Evolutionary conservation across 495 filamentous ascomycete genomes (phyloP).

Genomic region (Penicillium diatomitis): DNA sequence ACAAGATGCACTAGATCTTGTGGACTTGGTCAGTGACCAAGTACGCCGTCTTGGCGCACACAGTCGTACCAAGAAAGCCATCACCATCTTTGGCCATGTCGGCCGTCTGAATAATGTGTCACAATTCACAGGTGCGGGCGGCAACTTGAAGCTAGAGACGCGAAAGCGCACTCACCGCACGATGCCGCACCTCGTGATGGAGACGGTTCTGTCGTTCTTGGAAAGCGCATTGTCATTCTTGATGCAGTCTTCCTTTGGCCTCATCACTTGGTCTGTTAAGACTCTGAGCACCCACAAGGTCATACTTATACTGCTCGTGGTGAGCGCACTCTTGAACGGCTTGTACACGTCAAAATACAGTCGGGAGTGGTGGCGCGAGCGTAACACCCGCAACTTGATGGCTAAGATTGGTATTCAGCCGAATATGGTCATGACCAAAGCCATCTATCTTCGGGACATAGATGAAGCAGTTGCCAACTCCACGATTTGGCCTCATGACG

Average conservation of each 20-base stretch:
- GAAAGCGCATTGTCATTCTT: conserved; percentile 63
- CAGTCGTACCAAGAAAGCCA: conserved; percentile 80
- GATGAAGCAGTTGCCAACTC: conserved; percentile 53
- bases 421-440: conserved; percentile 70
- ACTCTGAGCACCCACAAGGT: conserved; percentile 66
- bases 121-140: conserved; percentile 45
- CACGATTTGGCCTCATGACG: conserved; percentile 24
- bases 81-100: conserved; percentile 81
- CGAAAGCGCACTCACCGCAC: conserved; percentile 57
- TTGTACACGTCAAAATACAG: conserved; percentile 59
- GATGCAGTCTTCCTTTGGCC: conserved; percentile 62
- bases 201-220: conserved; percentile 56
- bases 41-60: conserved; percentile 69
- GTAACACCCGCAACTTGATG: conserved; percentile 73
- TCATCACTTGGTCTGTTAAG: conserved; percentile 54
- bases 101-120: conserved; percentile 61
- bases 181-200: conserved; percentile 57
- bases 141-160: conserved; percentile 27
- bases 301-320: conserved; percentile 55
- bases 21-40: conserved; percentile 79
- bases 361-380: conserved; percentile 77
- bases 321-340: conserved; percentile 61
- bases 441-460: conserved; percentile 75
- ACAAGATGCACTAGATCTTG: conserved; percentile 75
- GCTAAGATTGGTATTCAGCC: conserved; percentile 66